Percentiles rank a stretch among this genome's conserved stretches.
These are phyloP conservation scores for Hanseniaspora mollemarum DNA, from an alignment of 805 yeast genomes.

Conservation along the genomic window DNA sequence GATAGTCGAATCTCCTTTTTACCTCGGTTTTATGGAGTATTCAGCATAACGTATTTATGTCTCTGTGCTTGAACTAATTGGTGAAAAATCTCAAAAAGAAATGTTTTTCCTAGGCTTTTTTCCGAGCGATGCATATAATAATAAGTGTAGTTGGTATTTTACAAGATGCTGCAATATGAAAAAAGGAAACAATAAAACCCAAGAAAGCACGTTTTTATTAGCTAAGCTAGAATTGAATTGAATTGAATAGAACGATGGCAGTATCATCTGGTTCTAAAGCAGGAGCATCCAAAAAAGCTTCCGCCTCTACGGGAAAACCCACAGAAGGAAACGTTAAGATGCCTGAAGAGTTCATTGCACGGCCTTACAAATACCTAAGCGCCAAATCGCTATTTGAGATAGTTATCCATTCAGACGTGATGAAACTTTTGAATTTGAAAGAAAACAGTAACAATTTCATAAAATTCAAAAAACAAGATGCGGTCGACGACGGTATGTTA, in stretches of 20 bases:
- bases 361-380: conserved; percentile 28
- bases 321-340: conserved; percentile 23
- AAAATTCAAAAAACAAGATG: conserved; percentile 37
- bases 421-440: conserved; percentile 35
- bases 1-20: too few relatives aligned
- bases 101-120: too few relatives aligned
- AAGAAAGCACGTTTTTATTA: not conserved
- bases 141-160: too few relatives aligned
- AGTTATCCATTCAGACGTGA: conserved; percentile 34
- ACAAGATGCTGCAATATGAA: too few relatives aligned
- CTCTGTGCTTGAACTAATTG: too few relatives aligned
- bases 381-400: conserved; percentile 32
- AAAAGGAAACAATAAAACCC: too few relatives aligned
- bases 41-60: too few relatives aligned
- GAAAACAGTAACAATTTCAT: conserved; percentile 31
- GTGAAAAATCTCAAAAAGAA: too few relatives aligned
- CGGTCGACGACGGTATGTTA: conserved; percentile 33
- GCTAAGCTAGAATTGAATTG: too few relatives aligned
- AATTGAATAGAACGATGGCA: conserved; percentile 2
- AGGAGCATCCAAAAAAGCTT: conserved; percentile 3
- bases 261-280: conserved; percentile 10
- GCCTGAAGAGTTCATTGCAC: conserved; percentile 32
- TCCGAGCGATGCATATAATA: too few relatives aligned
- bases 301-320: not conserved
- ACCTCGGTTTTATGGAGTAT: too few relatives aligned